Base-by-base conservation (phyloP, 176 grass and related monocot genomes). In the Raddia distichophylla region DNA sequence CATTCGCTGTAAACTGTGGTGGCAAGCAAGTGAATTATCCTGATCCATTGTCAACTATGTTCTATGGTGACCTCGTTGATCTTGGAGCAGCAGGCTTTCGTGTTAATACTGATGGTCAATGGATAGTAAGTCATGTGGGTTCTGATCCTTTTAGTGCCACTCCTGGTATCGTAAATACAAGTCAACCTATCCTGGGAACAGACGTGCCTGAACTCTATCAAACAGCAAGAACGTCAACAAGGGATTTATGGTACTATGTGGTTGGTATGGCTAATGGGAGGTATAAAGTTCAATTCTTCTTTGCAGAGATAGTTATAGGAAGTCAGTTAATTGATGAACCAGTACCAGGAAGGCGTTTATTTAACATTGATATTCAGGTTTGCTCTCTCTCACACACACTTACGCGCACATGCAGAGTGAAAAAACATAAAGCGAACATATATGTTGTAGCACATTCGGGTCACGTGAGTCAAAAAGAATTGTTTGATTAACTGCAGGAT, bases 361-460 rank as follows among this genome's bases (percentile, higher is more conserved):
- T 93, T 80, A 45, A 88, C 81, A 90, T 93, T 63, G 86, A 87
- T 48, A 83, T 93, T 76, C 87, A 89, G 87, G 82, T 89, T 58
- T 88, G 67, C 4, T 64, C 37, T 47, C 73, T 82, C 12, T 33
- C 4, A 13, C 73, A 2, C 72, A 45, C 55, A 15, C 10, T 5
- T 5, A 2, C 37, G 4, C 37, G 4, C 37, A 40, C 0, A 2
- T 5, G 4, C 37, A 40, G 3, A 40, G 37, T 40, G 37, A 40
- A 40, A 48, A 82, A n/a, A 35, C 15, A 35, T 46, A 19, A 56
- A 64, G 0, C 8, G 18, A 11, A n/a, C 17, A 58, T 48, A 40
- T 59, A 3, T 3, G 17, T 43, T 66, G 65, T 67, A 43, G 3
- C n/a, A 37, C 62, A 52, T 10, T 0, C 43, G 67, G 7, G 53